phyloP scores from a whole-genome alignment of 106 monocot species.

The Phalaenopsis equestris region DNA sequence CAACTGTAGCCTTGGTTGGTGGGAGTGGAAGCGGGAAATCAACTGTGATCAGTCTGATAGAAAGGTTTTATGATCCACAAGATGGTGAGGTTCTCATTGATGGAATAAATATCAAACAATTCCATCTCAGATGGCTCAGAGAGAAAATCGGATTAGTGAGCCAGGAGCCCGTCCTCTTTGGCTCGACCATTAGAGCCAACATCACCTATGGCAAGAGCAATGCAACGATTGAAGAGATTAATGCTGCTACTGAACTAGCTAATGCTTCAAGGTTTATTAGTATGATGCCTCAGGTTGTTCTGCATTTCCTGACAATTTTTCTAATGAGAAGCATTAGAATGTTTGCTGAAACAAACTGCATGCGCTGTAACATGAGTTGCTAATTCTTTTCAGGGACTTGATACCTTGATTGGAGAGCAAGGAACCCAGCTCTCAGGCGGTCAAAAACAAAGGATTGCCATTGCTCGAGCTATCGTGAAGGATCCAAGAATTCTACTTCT shows the following conservation, averaged over 20 bases:
- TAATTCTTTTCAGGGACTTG: slow-evolving; percentile 34
- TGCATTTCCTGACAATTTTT: neutral
- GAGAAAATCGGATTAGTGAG: slow-evolving; percentile 47
- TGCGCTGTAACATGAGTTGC: neutral
- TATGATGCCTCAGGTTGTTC: slow-evolving; percentile 18
- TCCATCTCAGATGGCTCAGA: slow-evolving; percentile 40
- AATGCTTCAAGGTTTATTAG: slow-evolving; percentile 28
- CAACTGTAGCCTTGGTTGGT: slow-evolving; percentile 35
- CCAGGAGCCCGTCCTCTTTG: slow-evolving; percentile 44
- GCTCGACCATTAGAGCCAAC: slow-evolving; percentile 31
- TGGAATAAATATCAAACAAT: slow-evolving; percentile 32
- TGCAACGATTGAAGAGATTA: slow-evolving; percentile 38
- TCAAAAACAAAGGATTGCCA: slow-evolving; percentile 46
- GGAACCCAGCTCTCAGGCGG: slow-evolving; percentile 57
- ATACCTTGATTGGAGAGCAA: slow-evolving; percentile 54
- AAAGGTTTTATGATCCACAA: slow-evolving; percentile 47
- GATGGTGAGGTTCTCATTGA: slow-evolving; percentile 38
- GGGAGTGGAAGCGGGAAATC: slow-evolving; percentile 54
- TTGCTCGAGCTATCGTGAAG: slow-evolving; percentile 42
- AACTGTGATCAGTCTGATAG: slow-evolving; percentile 38
- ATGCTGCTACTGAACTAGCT: slow-evolving; percentile 39
- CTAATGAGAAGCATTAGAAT: neutral
- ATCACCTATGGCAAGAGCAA: slow-evolving; percentile 37
- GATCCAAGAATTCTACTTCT: slow-evolving; percentile 39
- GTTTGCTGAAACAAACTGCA: neutral